Evolutionary conservation across 2,329 filamentous ascomycete genomes (phyloP), one percentile per base, ranked within the genome.

Genomic region (Cladophialophora yegresii): DNA sequence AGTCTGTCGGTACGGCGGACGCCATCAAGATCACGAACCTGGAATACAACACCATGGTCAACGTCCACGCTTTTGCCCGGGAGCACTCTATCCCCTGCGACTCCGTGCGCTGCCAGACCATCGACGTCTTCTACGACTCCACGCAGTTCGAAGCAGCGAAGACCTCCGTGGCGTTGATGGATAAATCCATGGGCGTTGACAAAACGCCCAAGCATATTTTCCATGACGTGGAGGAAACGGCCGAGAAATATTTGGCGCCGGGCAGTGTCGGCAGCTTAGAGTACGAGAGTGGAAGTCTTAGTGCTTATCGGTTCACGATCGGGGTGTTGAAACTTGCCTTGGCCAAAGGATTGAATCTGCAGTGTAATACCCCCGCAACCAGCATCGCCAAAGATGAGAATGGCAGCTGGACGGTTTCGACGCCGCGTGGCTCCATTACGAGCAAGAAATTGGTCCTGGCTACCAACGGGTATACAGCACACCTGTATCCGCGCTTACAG

Each of bases 91-190:
- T 86, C 33, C 72, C 75, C 10, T 80, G 84, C 70, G 85, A 87
- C 69, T 81, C 79, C 56, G 71, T 75, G 43, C 72, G 79, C 9
- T 82, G 84, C 68, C 76, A 80, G 26, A 88, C 86, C 0, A 79
- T 86, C 1, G 85, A 88, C 71, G 75, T 87, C 2, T 76, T 87
- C 33, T 87, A 86, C 71, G 83, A 86, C 63, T 64, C 75, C 20
- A 72, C 63, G 8, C 75, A 80, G 55, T 82, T 80, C 75, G 71
- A 73, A 4, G 61, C 70, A 1, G 79, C 80, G 1, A 70, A 74
- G 26, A 66, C 70, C 16, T 77, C 79, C 3, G 77, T 85, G 16
- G 70, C 73, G 3, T 73, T 78, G 4, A 82, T 86, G 79, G 76
- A 75, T 28, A 74, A 73, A 9, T 76, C 85, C 71, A 79, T 80